Evolutionary conservation across 768 basidiomycete species (phyloP).

Genomic region (Mycena latifolia): DNA sequence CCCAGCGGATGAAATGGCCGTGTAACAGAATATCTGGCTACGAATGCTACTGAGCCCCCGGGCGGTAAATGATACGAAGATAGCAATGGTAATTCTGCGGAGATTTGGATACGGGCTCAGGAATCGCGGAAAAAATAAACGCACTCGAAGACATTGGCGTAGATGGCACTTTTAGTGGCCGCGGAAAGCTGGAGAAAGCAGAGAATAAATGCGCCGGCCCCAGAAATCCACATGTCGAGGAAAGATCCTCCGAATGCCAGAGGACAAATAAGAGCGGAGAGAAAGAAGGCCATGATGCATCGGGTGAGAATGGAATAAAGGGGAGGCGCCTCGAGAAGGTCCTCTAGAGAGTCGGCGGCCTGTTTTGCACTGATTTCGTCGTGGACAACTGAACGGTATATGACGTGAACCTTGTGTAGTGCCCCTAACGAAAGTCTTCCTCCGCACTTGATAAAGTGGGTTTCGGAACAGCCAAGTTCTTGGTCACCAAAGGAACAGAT

Average conservation of each 20-base stretch:
- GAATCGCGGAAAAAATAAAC: constrained; percentile 41
- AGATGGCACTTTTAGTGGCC: constrained; percentile 81
- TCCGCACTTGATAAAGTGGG: constrained; percentile 86
- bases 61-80: constrained; percentile 83
- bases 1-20: constrained; percentile 88
- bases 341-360: constrained; percentile 74
- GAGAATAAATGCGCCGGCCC: constrained; percentile 74
- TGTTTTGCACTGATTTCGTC: constrained; percentile 90
- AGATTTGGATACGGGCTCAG: constrained; percentile 28
- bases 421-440: constrained; percentile 86
- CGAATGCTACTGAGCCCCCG: constrained; percentile 87
- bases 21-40: constrained; percentile 88
- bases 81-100: constrained; percentile 82
- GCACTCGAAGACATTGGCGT: constrained; percentile 94
- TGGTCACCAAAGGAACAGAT: constrained; percentile 92
- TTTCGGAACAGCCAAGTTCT: constrained; percentile 90
- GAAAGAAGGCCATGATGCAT: constrained; percentile 74
- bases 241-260: constrained; percentile 88
- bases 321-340: constrained; percentile 72
- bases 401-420: constrained; percentile 85
- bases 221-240: constrained; percentile 89
- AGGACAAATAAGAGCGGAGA: constrained; percentile 85
- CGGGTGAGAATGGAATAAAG: constrained; percentile 74
- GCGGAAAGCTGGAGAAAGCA: constrained; percentile 79
- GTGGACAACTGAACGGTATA: constrained; percentile 92